These are phyloP conservation scores for Debaryomyces fabryi DNA, from an alignment of 1,139 yeast genomes.

Conservation along the genomic window DNA sequence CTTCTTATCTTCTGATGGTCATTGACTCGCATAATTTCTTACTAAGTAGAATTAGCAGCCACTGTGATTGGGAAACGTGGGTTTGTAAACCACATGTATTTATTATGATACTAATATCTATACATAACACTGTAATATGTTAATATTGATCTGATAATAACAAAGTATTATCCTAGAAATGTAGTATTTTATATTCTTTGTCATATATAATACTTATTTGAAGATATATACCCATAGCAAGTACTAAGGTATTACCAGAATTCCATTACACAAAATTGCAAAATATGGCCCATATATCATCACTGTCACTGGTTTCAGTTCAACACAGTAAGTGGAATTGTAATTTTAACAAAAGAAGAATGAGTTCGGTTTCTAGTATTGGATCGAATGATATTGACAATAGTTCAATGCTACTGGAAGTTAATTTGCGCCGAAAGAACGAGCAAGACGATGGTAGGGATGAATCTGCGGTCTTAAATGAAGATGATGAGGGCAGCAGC, in stretches of 20 bases:
- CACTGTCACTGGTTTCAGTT: neutral
- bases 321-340: neutral
- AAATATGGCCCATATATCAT: neutral
- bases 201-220: neutral
- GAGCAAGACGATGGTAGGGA: constrained; percentile 3
- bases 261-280: constrained; percentile 2
- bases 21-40: neutral
- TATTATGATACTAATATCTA: neutral
- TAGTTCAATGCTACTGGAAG: constrained; percentile 5
- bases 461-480: neutral
- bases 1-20: neutral
- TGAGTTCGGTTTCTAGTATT: constrained; percentile 2
- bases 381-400: constrained; percentile 1
- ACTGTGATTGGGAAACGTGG: constrained; percentile 1
- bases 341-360: neutral
- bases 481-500: constrained; percentile 7
- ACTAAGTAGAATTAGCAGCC: neutral
- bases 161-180: neutral
- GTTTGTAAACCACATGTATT: constrained; percentile 6
- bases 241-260: neutral
- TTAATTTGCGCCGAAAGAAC: constrained; percentile 8
- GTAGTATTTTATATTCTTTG: neutral
- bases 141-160: neutral
- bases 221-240: neutral
- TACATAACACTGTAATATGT: neutral